Evolutionary conservation across 2,329 filamentous ascomycete species (phyloP).

Genomic region (Botrytis hyacinthi): DNA sequence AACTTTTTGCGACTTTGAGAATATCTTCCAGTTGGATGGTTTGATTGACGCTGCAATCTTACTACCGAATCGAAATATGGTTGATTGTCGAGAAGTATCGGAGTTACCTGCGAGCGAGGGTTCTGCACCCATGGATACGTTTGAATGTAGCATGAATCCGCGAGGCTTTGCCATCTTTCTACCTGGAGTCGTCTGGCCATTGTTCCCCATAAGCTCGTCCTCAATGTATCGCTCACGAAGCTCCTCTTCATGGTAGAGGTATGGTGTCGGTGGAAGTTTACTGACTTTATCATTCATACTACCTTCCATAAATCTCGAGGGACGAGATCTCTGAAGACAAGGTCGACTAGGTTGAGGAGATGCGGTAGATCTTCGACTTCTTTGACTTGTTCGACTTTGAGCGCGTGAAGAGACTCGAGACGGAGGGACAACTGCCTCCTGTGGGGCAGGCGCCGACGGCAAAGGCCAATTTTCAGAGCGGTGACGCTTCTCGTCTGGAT

Average conservation of each 20-base stretch:
- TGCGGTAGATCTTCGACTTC: conserved; percentile 35
- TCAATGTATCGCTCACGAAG: conserved; percentile 25
- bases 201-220: conserved; percentile 16
- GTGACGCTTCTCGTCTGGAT: conserved; percentile 44
- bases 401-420: conserved; percentile 24
- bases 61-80: conserved; percentile 55
- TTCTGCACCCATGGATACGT: conserved; percentile 26
- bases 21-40: conserved; percentile 49
- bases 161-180: conserved; percentile 26
- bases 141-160: conserved; percentile 24
- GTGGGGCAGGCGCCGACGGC: conserved; percentile 19
- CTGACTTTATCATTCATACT: conserved; percentile 83
- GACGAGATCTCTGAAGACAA: conserved; percentile 46
- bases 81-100: conserved; percentile 42
- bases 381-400: conserved; percentile 29
- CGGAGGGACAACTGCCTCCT: conserved; percentile 16
- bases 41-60: conserved; percentile 53
- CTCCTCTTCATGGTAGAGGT: conserved; percentile 32
- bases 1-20: conserved; percentile 32
- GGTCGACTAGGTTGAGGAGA: conserved; percentile 24
- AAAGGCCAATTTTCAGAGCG: conserved; percentile 47
- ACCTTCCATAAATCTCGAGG: conserved; percentile 70
- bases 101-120: conserved; percentile 30
- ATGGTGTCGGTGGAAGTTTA: conserved; percentile 52
- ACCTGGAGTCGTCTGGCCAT: conserved; percentile 13